Conservation (phyloP, 495 filamentous ascomycete genomes). For the Lophium mytilinum region DNA sequence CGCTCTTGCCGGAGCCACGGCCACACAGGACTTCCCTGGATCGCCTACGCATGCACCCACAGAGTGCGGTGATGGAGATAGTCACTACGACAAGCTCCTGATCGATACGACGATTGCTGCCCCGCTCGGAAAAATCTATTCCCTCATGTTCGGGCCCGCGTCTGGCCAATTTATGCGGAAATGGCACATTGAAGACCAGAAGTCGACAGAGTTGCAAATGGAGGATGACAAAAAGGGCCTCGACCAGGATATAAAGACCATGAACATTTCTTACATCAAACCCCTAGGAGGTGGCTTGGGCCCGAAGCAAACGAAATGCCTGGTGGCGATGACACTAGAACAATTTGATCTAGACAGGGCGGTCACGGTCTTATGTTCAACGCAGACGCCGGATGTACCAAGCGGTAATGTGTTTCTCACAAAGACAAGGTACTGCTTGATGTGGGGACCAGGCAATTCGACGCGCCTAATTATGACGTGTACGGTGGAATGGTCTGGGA, state of each 20-base stretch:
- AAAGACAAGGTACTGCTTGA: conserved; percentile 91
- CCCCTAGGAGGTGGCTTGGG: conserved; percentile 77
- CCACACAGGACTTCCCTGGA: conserved; percentile 69
- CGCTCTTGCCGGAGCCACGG: conserved; percentile 41
- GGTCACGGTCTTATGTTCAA: conserved; percentile 57
- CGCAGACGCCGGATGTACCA: conserved; percentile 91
- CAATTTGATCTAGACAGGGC: conserved; percentile 80
- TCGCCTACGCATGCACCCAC: conserved; percentile 77
- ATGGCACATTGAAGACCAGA: conserved; percentile 80
- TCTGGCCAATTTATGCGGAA: conserved; percentile 74
- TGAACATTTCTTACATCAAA: conserved; percentile 85
- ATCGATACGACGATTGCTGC: conserved; percentile 82
- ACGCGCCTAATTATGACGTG: conserved; percentile 81
- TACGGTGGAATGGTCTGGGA: conserved; percentile 90
- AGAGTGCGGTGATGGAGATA: conserved; percentile 64
- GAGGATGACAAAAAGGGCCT: conserved; percentile 72
- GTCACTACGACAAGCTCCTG: conserved; percentile 75
- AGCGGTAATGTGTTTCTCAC: conserved; percentile 83
- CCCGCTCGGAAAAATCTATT: conserved; percentile 88
- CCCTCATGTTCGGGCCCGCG: conserved; percentile 70
- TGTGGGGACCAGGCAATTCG: conserved; percentile 77
- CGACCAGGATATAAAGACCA: conserved; percentile 59
- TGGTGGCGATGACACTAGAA: conserved; percentile 75
- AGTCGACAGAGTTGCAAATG: conserved; percentile 76
- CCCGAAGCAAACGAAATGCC: conserved; percentile 91